Percentiles rank a stretch among this genome's conserved stretches.
These are phyloP conservation scores for Talaromyces sp. DNA, from an alignment of 2,329 filamentous ascomycete genomes.

Conservation along the genomic window DNA sequence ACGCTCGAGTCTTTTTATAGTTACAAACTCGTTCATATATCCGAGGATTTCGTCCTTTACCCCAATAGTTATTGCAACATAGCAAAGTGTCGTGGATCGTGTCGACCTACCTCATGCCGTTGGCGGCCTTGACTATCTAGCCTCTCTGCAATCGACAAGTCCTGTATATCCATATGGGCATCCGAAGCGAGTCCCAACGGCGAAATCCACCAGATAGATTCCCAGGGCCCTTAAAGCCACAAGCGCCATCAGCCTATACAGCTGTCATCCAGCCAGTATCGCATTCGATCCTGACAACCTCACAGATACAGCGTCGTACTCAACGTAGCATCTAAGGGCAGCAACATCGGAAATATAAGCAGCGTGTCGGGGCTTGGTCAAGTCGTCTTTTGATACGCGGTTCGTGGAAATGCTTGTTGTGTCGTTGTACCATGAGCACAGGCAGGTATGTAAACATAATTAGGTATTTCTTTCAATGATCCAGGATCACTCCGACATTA, in stretches of 20 bases:
- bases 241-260: background rate
- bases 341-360: background rate
- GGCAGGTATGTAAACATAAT: background rate
- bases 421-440: background rate
- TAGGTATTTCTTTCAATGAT: background rate
- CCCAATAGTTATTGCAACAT: background rate
- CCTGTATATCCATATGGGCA: background rate
- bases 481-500: background rate
- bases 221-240: background rate
- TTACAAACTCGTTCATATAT: background rate
- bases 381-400: background rate
- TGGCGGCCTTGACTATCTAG: background rate
- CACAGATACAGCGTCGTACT: background rate
- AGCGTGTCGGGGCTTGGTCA: background rate
- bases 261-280: slow-evolving; percentile 3
- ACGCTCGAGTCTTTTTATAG: background rate
- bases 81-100: background rate
- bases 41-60: background rate
- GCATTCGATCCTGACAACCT: background rate
- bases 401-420: background rate
- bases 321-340: background rate
- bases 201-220: background rate
- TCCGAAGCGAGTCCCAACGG: background rate
- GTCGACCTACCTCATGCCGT: background rate
- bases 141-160: background rate